Evolutionary conservation across 345 rosid genomes (phyloP), one percentile per base, ranked within the genome.

Genomic region (Dovyalis caffra): DNA sequence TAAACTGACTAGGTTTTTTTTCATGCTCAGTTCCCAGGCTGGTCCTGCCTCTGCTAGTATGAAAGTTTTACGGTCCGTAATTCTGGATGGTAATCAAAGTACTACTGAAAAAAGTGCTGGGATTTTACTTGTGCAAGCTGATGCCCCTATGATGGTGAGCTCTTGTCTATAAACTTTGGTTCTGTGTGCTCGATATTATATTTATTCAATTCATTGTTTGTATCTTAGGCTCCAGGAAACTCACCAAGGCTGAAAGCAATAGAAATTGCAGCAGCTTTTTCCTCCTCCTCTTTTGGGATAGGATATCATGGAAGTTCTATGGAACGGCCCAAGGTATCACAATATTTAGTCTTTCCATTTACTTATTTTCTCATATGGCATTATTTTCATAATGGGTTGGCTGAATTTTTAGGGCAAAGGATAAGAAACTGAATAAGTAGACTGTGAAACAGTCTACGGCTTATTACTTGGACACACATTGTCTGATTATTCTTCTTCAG

Each of bases 1-100:
- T 64, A 71, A 23, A 45, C 65, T 61, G 61, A 85, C 64, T 18
- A 49, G 79, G 32, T 62, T 35, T 10, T 56, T n/a, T 66, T 56
- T 77, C 72, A 8, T 76, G 60, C 47, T 68, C 80, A 95, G 99
- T 79, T 89, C 98, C 64, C 91, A 90, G 79, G 93, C 87, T 70
- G 99, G 98, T 73, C 98, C 94, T 79, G 98, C 99, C 73, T 91
- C 91, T 78, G 94, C 98, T 23, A 89, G 97, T 79, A 75, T 80
- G 86, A 88, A 90, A 78, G 88, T 90, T 77, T 71, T 93, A 74
- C 88, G 86, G 26, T 80, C 94, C 28, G 77, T 86, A 18, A 74
- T 83, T 77, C 86, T 78, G 23, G 88, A 87, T 60, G 79, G 90
- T 66, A 71, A 66, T 33, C 84, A 32, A 82, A 83, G 68, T 74